Evolutionary conservation across 2,329 filamentous ascomycete genomes (phyloP), one percentile per base, ranked within the genome.

Genomic region (Fusarium solani-melongenae): DNA sequence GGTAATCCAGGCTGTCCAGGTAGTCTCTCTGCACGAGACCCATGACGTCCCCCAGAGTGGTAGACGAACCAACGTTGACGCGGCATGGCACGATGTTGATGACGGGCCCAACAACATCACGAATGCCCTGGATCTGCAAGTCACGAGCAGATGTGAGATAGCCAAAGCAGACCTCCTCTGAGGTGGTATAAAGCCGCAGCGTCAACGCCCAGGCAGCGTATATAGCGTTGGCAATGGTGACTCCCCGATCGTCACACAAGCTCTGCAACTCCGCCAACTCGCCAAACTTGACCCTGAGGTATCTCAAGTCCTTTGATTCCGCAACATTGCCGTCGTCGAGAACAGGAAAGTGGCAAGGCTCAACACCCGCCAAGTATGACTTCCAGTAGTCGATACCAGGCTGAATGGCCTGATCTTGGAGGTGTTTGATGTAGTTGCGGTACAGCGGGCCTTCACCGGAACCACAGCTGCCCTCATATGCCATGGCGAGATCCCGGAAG

Each of bases 31-130:
- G 72, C 2, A 74, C 60, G 5, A 27, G 7, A 2, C 3, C 9
- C 72, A 75, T 75, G 1, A 65, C 3, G 6, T 67, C 62, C 0
- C 17, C 53, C 0, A 75, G 4, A 0, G 27, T 74, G 1, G 57
- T 64, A 0, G 15, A 34, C 4, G 6, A 5, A 6, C 11, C 29
- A 77, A 86, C 68, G 66, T 80, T 77, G 8, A 88, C 80, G n/a
- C 86, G 84, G 65, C 86, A 89, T 39, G 87, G 84, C 4, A 90
- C 82, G 85, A 89, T 89, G 70, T 88, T 89, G 73, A 90, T 88
- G 49, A 90, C 88, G 29, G 84, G 82, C 0, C 88, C 88, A 11
- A 88, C 82, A 2, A 86, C 83, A 2, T 87, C 81, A 2, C 84
- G 80, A 15, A 89, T 85, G 3, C 84, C 83, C 2, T 82, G 77